phyloP scores from a whole-genome alignment of 73 alveolate genomes.

The Tetrahymena borealis region DNA sequence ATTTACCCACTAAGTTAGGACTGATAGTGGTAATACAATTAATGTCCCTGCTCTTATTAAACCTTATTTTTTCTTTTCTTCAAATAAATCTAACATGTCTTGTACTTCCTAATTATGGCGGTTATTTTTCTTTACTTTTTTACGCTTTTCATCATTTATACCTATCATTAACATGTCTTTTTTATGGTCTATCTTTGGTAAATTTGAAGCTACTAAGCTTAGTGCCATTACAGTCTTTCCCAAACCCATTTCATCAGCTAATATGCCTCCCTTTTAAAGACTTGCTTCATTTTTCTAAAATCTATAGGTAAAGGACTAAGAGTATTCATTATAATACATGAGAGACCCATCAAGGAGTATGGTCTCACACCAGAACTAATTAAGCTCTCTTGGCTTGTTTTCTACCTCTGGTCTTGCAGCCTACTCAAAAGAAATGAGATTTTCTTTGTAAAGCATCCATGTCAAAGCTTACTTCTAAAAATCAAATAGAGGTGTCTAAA shows the following conservation, averaged over 20 bases:
- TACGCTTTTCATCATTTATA: background rate
- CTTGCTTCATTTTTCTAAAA: background rate
- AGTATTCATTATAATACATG: conserved; percentile 28
- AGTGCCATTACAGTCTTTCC: conserved; percentile 31
- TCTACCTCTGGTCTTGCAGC: conserved; percentile 4
- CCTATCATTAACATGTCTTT: background rate
- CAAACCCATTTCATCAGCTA: conserved; percentile 43
- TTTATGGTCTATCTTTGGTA: background rate
- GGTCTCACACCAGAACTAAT: conserved; percentile 31
- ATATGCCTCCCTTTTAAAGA: conserved; percentile 14
- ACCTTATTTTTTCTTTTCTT: background rate
- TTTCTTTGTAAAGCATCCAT: conserved; percentile 43
- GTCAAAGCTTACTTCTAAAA: conserved; percentile 14
- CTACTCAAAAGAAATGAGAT: background rate
- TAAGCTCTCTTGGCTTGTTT: background rate
- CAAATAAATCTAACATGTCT: background rate
- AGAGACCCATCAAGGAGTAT: background rate
- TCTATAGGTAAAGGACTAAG: conserved; percentile 6
- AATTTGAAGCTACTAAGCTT: background rate
- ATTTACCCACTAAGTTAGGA: conserved; percentile 23
- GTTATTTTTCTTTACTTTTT: conserved; percentile 16
- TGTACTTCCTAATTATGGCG: background rate
- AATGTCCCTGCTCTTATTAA: conserved; percentile 6
- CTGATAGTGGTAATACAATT: conserved; percentile 6
- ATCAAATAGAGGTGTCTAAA: background rate